Evolutionary conservation across 305 asterid species (phyloP).

Genomic region (Fraxinus xanthoxyloides): DNA sequence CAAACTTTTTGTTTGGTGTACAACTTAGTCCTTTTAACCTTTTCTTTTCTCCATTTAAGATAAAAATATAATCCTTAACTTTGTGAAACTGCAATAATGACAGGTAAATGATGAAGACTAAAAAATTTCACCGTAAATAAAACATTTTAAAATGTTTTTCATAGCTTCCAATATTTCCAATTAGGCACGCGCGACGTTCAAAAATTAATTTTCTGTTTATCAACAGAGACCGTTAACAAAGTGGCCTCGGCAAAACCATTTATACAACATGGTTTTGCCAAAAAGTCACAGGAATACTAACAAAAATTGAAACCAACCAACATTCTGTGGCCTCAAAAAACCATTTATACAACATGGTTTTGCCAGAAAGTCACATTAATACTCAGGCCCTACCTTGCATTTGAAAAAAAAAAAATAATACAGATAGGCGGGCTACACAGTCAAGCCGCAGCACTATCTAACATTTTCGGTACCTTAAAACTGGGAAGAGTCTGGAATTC

Average conservation of each 20-base stretch:
- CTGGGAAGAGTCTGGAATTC: no score
- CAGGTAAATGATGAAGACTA: neutral
- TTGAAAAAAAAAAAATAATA: no score
- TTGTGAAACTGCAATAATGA: neutral
- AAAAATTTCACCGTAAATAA: neutral
- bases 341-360: no score
- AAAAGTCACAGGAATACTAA: no score
- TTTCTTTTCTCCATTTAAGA: neutral
- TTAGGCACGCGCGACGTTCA: neutral
- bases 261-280: no score
- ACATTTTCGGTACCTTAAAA: no score
- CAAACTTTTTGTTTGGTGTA: neutral
- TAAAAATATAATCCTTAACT: neutral
- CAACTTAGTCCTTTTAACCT: conserved; percentile 7
- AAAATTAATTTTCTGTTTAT: neutral
- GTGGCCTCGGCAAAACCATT: no score
- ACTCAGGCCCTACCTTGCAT: no score
- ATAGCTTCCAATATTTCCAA: no score
- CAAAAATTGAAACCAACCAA: neutral
- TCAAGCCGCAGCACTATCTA: conserved; percentile 15
- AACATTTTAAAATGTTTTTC: no score
- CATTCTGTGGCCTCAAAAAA: neutral
- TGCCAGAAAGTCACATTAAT: no score
- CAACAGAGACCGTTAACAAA: neutral
- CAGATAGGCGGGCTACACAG: no score